phyloP scores from a whole-genome alignment of 352 stramenopile genomes.

The Pythium vanterpoolii region DNA sequence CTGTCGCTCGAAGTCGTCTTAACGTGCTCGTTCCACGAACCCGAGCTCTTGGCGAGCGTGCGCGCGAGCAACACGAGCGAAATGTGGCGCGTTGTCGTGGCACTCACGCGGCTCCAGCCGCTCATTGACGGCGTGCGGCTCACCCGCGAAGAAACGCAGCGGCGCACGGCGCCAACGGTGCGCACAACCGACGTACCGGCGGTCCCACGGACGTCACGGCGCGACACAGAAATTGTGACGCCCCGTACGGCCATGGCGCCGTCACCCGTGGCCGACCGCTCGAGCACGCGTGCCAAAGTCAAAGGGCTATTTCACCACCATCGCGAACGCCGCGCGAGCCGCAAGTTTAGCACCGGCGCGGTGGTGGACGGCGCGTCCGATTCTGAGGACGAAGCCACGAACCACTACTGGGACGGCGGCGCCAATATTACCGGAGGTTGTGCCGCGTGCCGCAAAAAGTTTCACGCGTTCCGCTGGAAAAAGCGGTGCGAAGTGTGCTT shows the following conservation, averaged over 20 bases:
- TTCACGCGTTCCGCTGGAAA: conserved; percentile 78
- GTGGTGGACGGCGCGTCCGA: conserved; percentile 4
- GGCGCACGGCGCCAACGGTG: not conserved
- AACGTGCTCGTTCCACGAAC: conserved; percentile 28
- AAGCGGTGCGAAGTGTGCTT: conserved; percentile 60
- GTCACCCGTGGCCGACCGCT: conserved; percentile 4
- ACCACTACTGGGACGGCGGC: conserved; percentile 18
- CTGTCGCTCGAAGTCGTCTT: conserved; percentile 67
- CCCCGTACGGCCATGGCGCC: not conserved
- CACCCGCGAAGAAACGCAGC: conserved; percentile 29
- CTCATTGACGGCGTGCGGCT: conserved; percentile 35
- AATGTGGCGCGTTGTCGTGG: conserved; percentile 49
- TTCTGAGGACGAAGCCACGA: conserved; percentile 31
- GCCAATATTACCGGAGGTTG: conserved; percentile 32
- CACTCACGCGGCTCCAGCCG: conserved; percentile 52
- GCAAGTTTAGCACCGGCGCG: conserved; percentile 8
- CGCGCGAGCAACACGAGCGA: conserved; percentile 40
- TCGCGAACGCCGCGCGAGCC: conserved; percentile 19
- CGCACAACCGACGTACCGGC: not conserved
- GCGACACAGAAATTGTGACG: conserved; percentile 10
- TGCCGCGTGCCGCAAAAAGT: conserved; percentile 54
- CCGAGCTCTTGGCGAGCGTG: conserved; percentile 19
- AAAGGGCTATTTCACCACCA: conserved; percentile 20
- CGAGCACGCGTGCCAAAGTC: conserved; percentile 18
- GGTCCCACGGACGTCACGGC: not conserved